Base-by-base conservation (phyloP, 2,329 filamentous ascomycete species). In the Colletotrichum sp. region DNA sequence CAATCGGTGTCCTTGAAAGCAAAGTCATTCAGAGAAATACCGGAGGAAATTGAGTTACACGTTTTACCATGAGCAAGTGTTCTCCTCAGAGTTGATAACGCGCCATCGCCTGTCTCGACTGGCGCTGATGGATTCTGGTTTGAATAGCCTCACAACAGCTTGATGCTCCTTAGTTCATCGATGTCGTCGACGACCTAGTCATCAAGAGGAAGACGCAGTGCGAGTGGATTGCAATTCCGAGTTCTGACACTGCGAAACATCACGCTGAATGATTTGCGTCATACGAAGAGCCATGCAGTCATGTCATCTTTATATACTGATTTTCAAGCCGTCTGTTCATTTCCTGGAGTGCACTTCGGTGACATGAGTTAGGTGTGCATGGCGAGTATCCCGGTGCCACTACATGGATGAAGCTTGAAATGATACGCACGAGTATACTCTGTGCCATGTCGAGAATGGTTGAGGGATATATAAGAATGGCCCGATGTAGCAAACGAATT, bases 251-350 rank as follows among this genome's bases (percentile, higher is more conserved):
- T 15, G 13, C 12, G 6, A 36, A 28, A 28, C 26, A 7, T 28
- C 26, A 26, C 26, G 26, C 26, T 26, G 26, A 26, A 26, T 15
- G 34, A 36, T 36, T 16, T 39, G 36, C 2, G 36, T n/a, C 39
- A 0, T n/a, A 44, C 2, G 8, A 44, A 44, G 6, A 10, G 2
- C 3, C 18, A n/a, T n/a, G 39, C 2, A 12, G 39, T 1, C 5
- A 44, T n/a, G 18, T 1, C 9, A 6, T 5, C 0, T n/a, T n/a
- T 44, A 44, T 12, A 3, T 44, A n/a, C 39, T 0, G 9, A 6
- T n/a, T 44, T 12, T 3, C 9, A 12, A n/a, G 18, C 2, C 18
- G 13, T n/a, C 39, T 6, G 18, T 2, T 6, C 5, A 0, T 15
- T 44, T 44, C 9, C 2, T 44, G 9, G 7, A n/a, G 6, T 1